Evolutionary conservation across 352 stramenopile genomes (phyloP), one percentile per base, ranked within the genome.

Genomic region (Pythium biforme): DNA sequence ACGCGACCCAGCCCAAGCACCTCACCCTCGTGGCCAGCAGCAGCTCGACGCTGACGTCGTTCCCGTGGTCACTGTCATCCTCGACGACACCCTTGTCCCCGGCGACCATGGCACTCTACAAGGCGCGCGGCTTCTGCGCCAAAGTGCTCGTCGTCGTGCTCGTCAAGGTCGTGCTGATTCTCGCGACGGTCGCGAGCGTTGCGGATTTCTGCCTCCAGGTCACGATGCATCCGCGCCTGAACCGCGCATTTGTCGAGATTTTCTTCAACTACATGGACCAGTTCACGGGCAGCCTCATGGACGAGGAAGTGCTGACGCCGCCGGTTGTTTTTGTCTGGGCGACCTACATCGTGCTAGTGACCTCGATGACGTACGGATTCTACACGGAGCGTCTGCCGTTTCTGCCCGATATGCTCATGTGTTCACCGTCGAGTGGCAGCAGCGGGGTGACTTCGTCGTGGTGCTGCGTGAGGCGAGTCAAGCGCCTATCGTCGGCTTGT

Each of bases 171-270:
- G 77, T 86, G 48, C 51, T 90, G 11, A 65, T 88, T 15, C 34
- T 68, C 0, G 73, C 81, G 19, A 90, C 81, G 3, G 72, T 90
- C 55, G 75, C 77, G 7, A 88, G 77, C 60, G 79, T 90, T 14
- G 81, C 75, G 20, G 81, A 90, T 61, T 88, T 90, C 66, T 88
- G 78, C 47, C 64, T 90, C 6, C 81, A 88, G 27, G 75, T 88
- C 51, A 83, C 81, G 33, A 77, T 90, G 75, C 81, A 90, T 46
- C 81, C 81, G 33, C 62, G 81, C 29, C 48, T 90, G 15, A 86
- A 87, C 60, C 81, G 81, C 41, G 78, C 81, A 22, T 86, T 86
- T 50, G 81, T 90, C 10, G 68, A 82, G 39, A 79, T 87, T 45
- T 88, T 90, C 54, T 64, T 86, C 34, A 86, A 83, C 52, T 87